Evolutionary conservation across 805 yeast species (phyloP).

Genomic region (Saccharomycopsis sp.): DNA sequence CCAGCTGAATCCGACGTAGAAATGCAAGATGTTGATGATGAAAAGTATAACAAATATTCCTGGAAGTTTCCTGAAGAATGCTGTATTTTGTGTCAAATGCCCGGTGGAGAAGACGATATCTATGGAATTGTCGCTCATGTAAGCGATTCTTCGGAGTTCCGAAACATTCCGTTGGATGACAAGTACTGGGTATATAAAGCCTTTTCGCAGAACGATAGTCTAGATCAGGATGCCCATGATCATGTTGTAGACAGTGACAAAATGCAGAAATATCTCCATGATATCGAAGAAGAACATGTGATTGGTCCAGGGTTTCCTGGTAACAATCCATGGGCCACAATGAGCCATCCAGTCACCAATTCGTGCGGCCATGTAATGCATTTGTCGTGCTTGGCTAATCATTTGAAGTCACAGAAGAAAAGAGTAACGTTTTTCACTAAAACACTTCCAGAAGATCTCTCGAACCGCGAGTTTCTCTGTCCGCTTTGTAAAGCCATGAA

Average conservation of each 20-base stretch:
- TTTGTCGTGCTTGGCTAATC: constrained; percentile 63
- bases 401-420: constrained; percentile 46
- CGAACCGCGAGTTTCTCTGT: constrained; percentile 71
- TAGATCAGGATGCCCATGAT: constrained; percentile 28
- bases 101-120: constrained; percentile 51
- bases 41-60: constrained; percentile 25
- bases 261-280: constrained; percentile 29
- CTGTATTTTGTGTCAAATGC: constrained; percentile 80
- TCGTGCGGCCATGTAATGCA: constrained; percentile 97
- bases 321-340: constrained; percentile 29
- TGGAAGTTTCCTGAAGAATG: constrained; percentile 72
- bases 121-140: constrained; percentile 71
- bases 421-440: constrained; percentile 71
- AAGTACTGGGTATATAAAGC: constrained; percentile 60
- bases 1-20: constrained; percentile 34
- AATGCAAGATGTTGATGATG: constrained; percentile 34
- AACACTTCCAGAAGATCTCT: constrained; percentile 69
- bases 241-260: neutral
- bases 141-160: constrained; percentile 49
- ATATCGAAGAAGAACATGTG: constrained; percentile 34
- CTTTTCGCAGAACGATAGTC: constrained; percentile 38
- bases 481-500: constrained; percentile 87
- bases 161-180: constrained; percentile 58
- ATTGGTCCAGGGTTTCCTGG: constrained; percentile 70
- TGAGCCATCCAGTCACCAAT: constrained; percentile 45